Evolutionary conservation across 2,329 filamentous ascomycete species (phyloP).

Genomic region (Didymella segeticola): DNA sequence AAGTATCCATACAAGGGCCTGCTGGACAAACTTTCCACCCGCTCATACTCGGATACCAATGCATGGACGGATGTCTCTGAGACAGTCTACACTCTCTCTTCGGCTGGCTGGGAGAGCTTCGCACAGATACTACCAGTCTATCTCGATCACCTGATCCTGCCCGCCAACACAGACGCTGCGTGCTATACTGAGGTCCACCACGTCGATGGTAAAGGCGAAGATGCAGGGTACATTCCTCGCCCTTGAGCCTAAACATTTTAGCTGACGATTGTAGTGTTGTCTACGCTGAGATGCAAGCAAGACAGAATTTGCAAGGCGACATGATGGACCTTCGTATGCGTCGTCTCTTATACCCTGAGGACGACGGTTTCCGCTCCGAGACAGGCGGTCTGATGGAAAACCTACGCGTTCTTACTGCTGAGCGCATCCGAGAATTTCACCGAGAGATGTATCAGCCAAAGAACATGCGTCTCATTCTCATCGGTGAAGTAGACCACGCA

Average conservation of each 20-base stretch:
- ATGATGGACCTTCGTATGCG: constrained; percentile 87
- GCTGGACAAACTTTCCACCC: constrained; percentile 89
- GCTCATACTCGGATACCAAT: constrained; percentile 93
- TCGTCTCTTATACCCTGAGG: constrained; percentile 83
- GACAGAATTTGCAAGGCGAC: constrained; percentile 83
- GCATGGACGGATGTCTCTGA: constrained; percentile 97
- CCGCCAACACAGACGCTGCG: constrained; percentile 88
- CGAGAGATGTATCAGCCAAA: constrained; percentile 97
- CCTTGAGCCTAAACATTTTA: neutral
- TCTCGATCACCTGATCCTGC: constrained; percentile 89
- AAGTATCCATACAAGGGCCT: constrained; percentile 95
- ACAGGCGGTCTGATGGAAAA: constrained; percentile 98
- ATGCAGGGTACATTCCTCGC: constrained; percentile 66
- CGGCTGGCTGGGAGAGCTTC: constrained; percentile 96
- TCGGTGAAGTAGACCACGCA: constrained; percentile 87
- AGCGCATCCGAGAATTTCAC: constrained; percentile 94
- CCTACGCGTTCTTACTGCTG: constrained; percentile 81
- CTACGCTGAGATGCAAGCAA: constrained; percentile 98
- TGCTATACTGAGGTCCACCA: constrained; percentile 98
- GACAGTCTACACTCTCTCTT: constrained; percentile 93
- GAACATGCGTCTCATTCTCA: constrained; percentile 88
- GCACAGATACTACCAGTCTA: constrained; percentile 93
- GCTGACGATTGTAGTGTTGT: constrained; percentile 68
- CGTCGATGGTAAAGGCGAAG: constrained; percentile 88
- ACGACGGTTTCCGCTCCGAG: constrained; percentile 93